Conservation (phyloP, 805 yeast species). For the Candida gorgasii region DNA sequence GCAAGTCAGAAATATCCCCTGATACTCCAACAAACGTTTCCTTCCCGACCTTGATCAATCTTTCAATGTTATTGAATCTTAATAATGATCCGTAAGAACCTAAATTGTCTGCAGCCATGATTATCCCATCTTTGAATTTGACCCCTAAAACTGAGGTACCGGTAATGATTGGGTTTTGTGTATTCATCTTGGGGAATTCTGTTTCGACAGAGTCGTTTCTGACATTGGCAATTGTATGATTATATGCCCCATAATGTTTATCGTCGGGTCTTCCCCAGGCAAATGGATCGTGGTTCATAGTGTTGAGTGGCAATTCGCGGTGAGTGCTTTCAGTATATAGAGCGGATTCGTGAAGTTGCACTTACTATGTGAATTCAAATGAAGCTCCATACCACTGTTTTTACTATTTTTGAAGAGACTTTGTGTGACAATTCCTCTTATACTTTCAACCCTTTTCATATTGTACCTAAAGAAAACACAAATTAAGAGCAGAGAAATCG, state of each 20-base stretch:
- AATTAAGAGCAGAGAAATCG: too few species aligned
- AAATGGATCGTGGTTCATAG: slow-evolving; percentile 93
- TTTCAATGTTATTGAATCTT: slow-evolving; percentile 80
- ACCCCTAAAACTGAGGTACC: slow-evolving; percentile 94
- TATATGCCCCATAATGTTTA: slow-evolving; percentile 79
- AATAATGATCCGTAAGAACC: slow-evolving; percentile 92
- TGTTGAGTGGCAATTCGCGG: slow-evolving; percentile 10
- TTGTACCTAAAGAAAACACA: too few species aligned
- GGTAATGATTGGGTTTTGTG: slow-evolving; percentile 93
- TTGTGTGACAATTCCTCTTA: too few species aligned
- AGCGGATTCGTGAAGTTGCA: neutral
- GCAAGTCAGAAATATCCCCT: slow-evolving; percentile 95
- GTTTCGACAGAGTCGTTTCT: slow-evolving; percentile 22
- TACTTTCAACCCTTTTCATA: too few species aligned
- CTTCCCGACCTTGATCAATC: slow-evolving; percentile 80
- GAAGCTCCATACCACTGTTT: too few species aligned
- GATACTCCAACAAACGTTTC: slow-evolving; percentile 89
- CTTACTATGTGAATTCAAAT: neutral
- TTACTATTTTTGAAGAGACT: too few species aligned
- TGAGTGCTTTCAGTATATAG: neutral
- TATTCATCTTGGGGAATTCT: slow-evolving; percentile 71
- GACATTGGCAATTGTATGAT: slow-evolving; percentile 70
- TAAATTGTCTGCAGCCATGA: slow-evolving; percentile 92
- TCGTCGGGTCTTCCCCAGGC: slow-evolving; percentile 95
- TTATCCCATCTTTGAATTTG: slow-evolving; percentile 86